Evolutionary conservation across 768 basidiomycete species (phyloP).

Genomic region (Lepiota brunneoincarnata): DNA sequence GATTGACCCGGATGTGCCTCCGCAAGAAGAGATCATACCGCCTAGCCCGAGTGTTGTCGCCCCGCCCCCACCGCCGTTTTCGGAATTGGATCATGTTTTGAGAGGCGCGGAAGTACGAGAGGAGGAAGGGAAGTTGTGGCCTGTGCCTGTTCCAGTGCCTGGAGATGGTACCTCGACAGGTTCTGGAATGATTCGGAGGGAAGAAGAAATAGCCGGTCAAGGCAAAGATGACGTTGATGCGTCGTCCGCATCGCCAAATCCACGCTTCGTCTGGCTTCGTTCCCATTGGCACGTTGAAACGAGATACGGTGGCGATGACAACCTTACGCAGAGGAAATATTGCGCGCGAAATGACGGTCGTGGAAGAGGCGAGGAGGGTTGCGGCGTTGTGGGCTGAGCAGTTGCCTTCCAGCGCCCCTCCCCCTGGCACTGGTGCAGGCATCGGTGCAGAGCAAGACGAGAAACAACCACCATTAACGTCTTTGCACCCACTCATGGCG

Average conservation of each 20-base stretch:
- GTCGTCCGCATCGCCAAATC: too few relatives aligned
- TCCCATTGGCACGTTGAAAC: constrained; percentile 22
- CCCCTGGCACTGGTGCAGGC: not conserved
- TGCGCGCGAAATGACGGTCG: constrained; percentile 27
- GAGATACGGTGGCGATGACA: constrained; percentile 28
- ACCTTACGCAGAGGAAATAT: constrained; percentile 20
- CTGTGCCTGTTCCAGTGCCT: constrained; percentile 6
- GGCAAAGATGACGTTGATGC: too few relatives aligned
- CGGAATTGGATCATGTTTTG: not conserved
- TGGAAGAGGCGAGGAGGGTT: constrained; percentile 34
- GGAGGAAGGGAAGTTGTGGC: not conserved
- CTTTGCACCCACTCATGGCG: constrained; percentile 18
- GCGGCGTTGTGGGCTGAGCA: constrained; percentile 37
- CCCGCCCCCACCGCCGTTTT: not conserved
- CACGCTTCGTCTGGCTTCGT: constrained; percentile 15
- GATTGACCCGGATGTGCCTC: constrained; percentile 57
- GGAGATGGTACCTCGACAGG: too few relatives aligned
- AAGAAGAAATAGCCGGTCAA: too few relatives aligned
- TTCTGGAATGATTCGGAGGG: too few relatives aligned
- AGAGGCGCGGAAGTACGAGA: not conserved
- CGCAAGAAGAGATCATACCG: constrained; percentile 45
- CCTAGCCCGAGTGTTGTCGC: constrained; percentile 34
- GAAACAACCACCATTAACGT: not conserved
- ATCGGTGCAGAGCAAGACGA: not conserved
- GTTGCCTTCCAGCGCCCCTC: constrained; percentile 6